These are phyloP conservation scores for Nepenthes alata DNA, from an alignment of 179 eudicot species.

Conservation along the genomic window DNA sequence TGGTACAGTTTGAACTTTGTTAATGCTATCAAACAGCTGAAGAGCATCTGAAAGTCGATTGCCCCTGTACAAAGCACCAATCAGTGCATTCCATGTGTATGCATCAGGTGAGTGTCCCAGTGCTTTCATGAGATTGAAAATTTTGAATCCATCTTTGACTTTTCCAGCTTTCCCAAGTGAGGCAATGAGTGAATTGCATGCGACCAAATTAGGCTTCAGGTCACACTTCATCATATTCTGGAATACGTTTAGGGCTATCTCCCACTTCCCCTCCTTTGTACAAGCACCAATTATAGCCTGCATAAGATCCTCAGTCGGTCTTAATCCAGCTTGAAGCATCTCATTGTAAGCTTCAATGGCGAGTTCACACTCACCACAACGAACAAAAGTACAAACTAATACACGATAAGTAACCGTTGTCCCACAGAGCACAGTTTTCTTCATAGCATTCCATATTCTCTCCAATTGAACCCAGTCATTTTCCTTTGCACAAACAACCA, in stretches of 20 bases:
- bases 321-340: slow-evolving; percentile 44
- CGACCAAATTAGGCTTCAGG: slow-evolving; percentile 52
- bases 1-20: slow-evolving; percentile 17
- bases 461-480: slow-evolving; percentile 52
- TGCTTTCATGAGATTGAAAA: slow-evolving; percentile 35
- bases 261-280: slow-evolving; percentile 65
- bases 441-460: slow-evolving; percentile 56
- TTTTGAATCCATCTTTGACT: slow-evolving; percentile 41
- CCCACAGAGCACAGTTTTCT: slow-evolving; percentile 39
- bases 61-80: slow-evolving; percentile 59
- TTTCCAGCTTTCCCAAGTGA: slow-evolving; percentile 66
- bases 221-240: slow-evolving; percentile 38
- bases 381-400: slow-evolving; percentile 64
- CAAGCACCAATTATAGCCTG: slow-evolving; percentile 76
- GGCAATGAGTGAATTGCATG: slow-evolving; percentile 72
- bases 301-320: slow-evolving; percentile 53
- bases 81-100: slow-evolving; percentile 78
- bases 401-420: slow-evolving; percentile 56
- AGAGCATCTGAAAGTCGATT: slow-evolving; percentile 53
- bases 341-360: slow-evolving; percentile 78
- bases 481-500: slow-evolving; percentile 50
- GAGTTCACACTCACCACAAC: slow-evolving; percentile 60
- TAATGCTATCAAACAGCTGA: slow-evolving; percentile 52
- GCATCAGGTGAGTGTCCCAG: slow-evolving; percentile 60
- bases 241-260: slow-evolving; percentile 44